Evolutionary conservation across 768 basidiomycete genomes (phyloP).

Genomic region (Xerocomellus intermedius): DNA sequence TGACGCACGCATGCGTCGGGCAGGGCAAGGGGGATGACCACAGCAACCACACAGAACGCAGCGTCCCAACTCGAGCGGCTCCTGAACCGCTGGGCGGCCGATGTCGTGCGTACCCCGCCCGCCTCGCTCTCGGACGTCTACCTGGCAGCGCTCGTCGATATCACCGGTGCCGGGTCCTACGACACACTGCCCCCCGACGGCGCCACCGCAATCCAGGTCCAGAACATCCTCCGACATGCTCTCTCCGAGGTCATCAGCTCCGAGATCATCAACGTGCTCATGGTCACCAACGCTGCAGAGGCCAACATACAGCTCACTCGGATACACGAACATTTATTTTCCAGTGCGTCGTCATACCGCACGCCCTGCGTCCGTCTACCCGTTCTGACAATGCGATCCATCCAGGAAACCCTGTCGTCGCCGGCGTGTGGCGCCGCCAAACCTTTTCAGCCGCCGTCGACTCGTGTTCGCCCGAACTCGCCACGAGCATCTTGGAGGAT

Average conservation of each 20-base stretch:
- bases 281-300: slow-evolving; percentile 83
- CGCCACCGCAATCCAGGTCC: slow-evolving; percentile 66
- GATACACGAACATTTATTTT: slow-evolving; percentile 86
- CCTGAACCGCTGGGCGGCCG: slow-evolving; percentile 87
- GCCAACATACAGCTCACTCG: slow-evolving; percentile 82
- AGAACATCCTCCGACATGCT: slow-evolving; percentile 77
- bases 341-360: slow-evolving; percentile 50
- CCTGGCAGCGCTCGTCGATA: slow-evolving; percentile 57
- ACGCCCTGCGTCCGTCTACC: background rate
- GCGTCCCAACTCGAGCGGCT: slow-evolving; percentile 79
- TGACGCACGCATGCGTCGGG: background rate
- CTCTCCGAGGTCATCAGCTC: slow-evolving; percentile 72
- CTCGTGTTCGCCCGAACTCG: slow-evolving; percentile 68
- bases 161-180: slow-evolving; percentile 43
- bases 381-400: background rate
- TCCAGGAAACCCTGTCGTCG: slow-evolving; percentile 82
- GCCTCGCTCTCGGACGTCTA: slow-evolving; percentile 51
- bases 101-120: slow-evolving; percentile 60
- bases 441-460: slow-evolving; percentile 86
- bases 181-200: slow-evolving; percentile 42
- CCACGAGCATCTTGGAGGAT: slow-evolving; percentile 63
- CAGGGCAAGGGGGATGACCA: too few relatives aligned
- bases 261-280: slow-evolving; percentile 83
- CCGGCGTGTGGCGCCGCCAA: slow-evolving; percentile 85
- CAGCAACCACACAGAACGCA: slow-evolving; percentile 52